These are phyloP conservation scores for Fusarium musae DNA, from an alignment of 2,329 filamentous ascomycete genomes.

Conservation along the genomic window DNA sequence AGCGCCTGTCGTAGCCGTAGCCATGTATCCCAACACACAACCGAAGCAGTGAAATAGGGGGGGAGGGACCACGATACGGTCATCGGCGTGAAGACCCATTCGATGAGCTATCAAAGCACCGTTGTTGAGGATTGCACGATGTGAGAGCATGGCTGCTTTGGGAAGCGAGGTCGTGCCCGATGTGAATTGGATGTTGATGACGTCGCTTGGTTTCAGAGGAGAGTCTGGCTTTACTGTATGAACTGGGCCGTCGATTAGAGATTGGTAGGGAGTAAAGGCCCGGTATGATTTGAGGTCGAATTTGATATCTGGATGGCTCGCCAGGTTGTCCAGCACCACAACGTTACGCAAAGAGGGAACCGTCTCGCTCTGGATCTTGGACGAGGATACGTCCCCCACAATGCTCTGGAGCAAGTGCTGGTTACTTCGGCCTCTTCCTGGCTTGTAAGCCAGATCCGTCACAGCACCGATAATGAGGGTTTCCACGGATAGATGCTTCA, in stretches of 20 bases:
- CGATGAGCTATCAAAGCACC: constrained; percentile 84
- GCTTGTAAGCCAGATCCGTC: constrained; percentile 80
- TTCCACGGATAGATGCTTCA: constrained; percentile 77
- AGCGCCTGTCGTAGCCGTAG: constrained; percentile 82
- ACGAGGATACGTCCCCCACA: constrained; percentile 54
- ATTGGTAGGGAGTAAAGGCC: constrained; percentile 59
- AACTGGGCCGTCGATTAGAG: constrained; percentile 52
- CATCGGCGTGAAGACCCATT: constrained; percentile 80
- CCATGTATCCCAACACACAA: constrained; percentile 93
- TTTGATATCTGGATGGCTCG: constrained; percentile 54
- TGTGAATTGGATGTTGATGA: constrained; percentile 96
- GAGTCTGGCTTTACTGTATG: constrained; percentile 55
- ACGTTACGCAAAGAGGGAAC: constrained; percentile 78
- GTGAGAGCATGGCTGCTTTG: constrained; percentile 90
- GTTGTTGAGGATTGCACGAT: constrained; percentile 92
- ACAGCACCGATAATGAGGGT: constrained; percentile 88
- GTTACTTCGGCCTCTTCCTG: constrained; percentile 65
- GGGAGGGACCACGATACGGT: constrained; percentile 85
- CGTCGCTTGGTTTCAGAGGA: constrained; percentile 70
- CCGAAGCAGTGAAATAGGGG: constrained; percentile 94
- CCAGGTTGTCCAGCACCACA: constrained; percentile 82
- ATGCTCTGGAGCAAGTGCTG: constrained; percentile 58
- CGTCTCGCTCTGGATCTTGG: constrained; percentile 51
- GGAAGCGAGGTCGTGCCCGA: constrained; percentile 92
- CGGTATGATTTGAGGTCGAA: constrained; percentile 57